phyloP scores from a whole-genome alignment of 2,329 filamentous ascomycete species.

The Verticillium albo-atrum region DNA sequence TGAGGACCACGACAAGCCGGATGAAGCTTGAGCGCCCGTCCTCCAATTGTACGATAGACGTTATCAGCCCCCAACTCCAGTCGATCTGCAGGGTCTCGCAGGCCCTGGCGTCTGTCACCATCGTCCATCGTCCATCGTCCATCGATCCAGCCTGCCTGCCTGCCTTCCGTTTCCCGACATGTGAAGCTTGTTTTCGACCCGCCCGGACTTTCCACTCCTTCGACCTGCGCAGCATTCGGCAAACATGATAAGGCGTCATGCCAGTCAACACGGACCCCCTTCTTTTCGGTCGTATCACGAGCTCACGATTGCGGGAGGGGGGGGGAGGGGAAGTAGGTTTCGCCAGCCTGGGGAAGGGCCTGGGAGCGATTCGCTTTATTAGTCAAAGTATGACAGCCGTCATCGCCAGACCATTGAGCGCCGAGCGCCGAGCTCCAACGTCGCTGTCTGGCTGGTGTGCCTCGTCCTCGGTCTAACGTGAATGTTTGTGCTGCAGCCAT shows the following conservation, averaged over 20 bases:
- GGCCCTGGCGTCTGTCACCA: background rate
- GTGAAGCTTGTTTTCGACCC: background rate
- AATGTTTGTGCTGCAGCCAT: background rate
- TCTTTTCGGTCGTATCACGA: background rate
- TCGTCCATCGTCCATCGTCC: background rate
- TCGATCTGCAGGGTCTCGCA: background rate
- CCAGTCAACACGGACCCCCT: background rate
- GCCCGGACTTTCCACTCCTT: background rate
- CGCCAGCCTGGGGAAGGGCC: background rate
- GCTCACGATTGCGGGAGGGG: background rate
- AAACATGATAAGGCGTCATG: background rate
- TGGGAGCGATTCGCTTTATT: background rate
- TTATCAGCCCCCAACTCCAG: background rate
- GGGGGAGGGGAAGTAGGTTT: background rate
- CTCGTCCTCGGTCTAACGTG: background rate
- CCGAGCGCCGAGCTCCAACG: background rate
- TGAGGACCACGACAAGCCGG: background rate
- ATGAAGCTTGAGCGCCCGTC: background rate
- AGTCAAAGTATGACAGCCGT: background rate
- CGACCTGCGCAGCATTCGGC: background rate
- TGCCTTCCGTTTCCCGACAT: background rate
- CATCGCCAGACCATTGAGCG: background rate
- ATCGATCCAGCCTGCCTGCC: background rate
- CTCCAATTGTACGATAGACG: background rate
- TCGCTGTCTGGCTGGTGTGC: background rate